Evolutionary conservation across 2,329 filamentous ascomycete species (phyloP).

Genomic region (Sarocladiaceae sp.): DNA sequence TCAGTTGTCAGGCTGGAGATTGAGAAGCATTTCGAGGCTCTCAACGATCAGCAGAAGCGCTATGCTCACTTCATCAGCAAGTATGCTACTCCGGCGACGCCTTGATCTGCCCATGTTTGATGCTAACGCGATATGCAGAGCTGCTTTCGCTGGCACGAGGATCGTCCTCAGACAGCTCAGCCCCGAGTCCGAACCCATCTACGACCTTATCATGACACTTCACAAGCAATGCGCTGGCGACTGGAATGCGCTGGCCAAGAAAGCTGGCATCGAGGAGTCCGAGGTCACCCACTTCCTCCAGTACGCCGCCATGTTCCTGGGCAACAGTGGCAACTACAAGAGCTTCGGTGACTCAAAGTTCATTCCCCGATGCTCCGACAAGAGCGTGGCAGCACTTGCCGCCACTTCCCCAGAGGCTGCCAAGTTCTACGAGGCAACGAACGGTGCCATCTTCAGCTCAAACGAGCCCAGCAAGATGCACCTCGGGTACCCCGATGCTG

Average conservation of each 20-base stretch:
- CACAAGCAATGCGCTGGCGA: constrained; percentile 64
- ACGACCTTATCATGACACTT: constrained; percentile 72
- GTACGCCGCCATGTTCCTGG: constrained; percentile 74
- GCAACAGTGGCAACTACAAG: constrained; percentile 82
- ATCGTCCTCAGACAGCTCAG: constrained; percentile 79
- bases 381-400: constrained; percentile 61
- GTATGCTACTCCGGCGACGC: constrained; percentile 37
- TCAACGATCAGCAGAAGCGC: constrained; percentile 73
- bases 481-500: constrained; percentile 68
- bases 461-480: constrained; percentile 64
- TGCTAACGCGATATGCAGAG: constrained; percentile 41
- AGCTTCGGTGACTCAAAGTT: constrained; percentile 84
- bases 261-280: constrained; percentile 59
- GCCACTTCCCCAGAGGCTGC: constrained; percentile 55
- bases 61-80: constrained; percentile 89
- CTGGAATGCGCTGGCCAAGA: constrained; percentile 63
- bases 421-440: constrained; percentile 62
- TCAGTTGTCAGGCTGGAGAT: constrained; percentile 84
- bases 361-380: constrained; percentile 64
- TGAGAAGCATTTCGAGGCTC: constrained; percentile 83
- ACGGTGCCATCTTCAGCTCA: constrained; percentile 68
- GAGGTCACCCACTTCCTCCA: constrained; percentile 68
- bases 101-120: background rate
- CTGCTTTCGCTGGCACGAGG: constrained; percentile 71
- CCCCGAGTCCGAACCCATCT: constrained; percentile 76